Conservation (phyloP, 2,329 filamentous ascomycete species). For the Aspergillus versicolor region DNA sequence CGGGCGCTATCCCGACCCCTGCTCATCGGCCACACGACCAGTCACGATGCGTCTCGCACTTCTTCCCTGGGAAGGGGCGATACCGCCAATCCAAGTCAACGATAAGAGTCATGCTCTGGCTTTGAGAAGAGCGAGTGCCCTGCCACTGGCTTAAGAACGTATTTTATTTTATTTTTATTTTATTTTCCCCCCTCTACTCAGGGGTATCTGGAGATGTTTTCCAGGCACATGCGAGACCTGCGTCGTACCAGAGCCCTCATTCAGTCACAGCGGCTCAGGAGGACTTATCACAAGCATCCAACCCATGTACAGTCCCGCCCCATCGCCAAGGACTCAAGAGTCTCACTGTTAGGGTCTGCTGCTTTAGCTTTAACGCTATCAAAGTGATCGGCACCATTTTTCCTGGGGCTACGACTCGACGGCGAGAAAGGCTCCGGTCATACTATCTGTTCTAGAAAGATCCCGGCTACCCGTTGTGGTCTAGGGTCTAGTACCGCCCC, state of each 20-base stretch:
- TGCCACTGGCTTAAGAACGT: too few species aligned
- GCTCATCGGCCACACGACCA: slow-evolving; percentile 7
- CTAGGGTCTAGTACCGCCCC: slow-evolving; percentile 7
- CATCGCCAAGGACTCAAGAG: background rate
- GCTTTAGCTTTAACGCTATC: background rate
- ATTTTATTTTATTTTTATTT: too few species aligned
- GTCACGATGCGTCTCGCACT: background rate
- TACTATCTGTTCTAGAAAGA: slow-evolving; percentile 13
- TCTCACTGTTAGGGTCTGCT: background rate
- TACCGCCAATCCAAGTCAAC: background rate
- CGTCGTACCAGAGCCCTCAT: slow-evolving; percentile 1
- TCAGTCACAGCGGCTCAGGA: background rate
- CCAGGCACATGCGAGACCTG: slow-evolving; percentile 1
- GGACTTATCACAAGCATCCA: slow-evolving; percentile 4
- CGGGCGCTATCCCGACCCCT: background rate
- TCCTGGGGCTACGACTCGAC: slow-evolving; percentile 10
- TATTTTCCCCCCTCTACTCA: background rate
- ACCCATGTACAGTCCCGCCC: background rate
- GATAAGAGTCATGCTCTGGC: background rate
- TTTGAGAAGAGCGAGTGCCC: background rate
- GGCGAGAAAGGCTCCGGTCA: slow-evolving; percentile 3
- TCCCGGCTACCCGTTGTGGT: slow-evolving; percentile 2
- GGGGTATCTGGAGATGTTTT: slow-evolving; percentile 5
- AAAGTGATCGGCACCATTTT: slow-evolving; percentile 4
- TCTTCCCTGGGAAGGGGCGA: background rate